These are phyloP conservation scores for Danielia oregonensis DNA, from an alignment of 805 yeast species.

Conservation along the genomic window DNA sequence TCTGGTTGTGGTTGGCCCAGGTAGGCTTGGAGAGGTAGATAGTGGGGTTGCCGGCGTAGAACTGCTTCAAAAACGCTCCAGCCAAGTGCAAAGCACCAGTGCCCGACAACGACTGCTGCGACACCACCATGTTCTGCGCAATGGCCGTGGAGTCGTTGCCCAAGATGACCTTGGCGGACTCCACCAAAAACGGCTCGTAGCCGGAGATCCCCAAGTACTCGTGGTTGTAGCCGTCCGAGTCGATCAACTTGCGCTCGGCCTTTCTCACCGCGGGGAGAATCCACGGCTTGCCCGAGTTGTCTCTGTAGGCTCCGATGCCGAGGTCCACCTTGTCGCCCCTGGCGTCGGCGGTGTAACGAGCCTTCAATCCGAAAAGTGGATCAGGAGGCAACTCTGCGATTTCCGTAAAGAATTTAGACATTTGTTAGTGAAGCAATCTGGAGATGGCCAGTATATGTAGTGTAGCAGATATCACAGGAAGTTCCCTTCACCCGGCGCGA, in stretches of 20 bases:
- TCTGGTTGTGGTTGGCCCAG: conserved; percentile 95
- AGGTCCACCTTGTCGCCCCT: conserved; percentile 73
- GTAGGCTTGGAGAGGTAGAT: conserved; percentile 55
- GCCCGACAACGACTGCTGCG: conserved; percentile 78
- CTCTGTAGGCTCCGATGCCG: conserved; percentile 81
- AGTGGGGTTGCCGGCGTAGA: conserved; percentile 31
- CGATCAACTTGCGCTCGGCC: conserved; percentile 65
- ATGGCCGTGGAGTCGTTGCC: conserved; percentile 46
- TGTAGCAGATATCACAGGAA: conserved; percentile 2
- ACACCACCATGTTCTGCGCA: conserved; percentile 43
- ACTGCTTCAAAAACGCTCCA: conserved; percentile 60
- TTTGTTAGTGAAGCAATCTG: too few relatives aligned
- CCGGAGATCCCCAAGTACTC: conserved; percentile 89
- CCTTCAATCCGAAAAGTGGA: conserved; percentile 79
- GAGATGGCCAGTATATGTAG: too few relatives aligned
- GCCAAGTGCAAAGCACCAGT: conserved; percentile 91
- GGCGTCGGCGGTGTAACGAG: conserved; percentile 55
- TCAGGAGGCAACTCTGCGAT: conserved; percentile 75
- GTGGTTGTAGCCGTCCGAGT: conserved; percentile 52
- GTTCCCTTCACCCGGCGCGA: conserved; percentile 1
- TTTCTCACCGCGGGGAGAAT: conserved; percentile 61
- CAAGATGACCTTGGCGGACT: conserved; percentile 70
- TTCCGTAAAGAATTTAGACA: conserved; percentile 42
- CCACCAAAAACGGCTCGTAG: conserved; percentile 57
- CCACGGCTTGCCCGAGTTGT: conserved; percentile 67